Percentiles rank a stretch among this genome's conserved stretches.
Conservation (phyloP, 2,329 filamentous ascomycete genomes). For the Pseudocercospora macadamiae region DNA sequence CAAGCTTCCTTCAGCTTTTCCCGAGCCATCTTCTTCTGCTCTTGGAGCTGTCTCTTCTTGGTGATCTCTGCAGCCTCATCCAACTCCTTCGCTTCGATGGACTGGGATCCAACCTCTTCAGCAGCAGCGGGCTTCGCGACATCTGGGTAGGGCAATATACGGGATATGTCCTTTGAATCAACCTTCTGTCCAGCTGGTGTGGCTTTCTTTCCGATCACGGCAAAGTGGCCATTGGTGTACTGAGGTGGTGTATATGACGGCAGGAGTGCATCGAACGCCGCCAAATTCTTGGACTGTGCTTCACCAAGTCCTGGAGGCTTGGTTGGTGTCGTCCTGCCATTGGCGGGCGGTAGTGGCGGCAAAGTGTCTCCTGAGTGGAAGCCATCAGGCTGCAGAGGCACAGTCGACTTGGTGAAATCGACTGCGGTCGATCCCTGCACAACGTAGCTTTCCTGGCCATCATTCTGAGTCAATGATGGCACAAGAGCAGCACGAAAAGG, state of each 20-base stretch:
- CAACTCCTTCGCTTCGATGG: not conserved
- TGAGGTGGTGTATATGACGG: not conserved
- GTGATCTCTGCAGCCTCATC: not conserved
- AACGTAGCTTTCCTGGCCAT: no score
- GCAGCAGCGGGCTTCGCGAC: no score
- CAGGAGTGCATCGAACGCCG: constrained; percentile 10
- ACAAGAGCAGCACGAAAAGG: no score
- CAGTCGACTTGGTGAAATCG: no score
- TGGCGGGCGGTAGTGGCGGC: no score
- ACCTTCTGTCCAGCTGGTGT: not conserved
- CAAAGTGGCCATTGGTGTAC: not conserved
- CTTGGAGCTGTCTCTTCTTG: constrained; percentile 10
- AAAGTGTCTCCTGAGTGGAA: no score
- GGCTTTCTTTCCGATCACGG: not conserved
- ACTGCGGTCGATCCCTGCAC: no score
- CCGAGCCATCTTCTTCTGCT: constrained; percentile 21
- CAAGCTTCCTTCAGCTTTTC: constrained; percentile 26
- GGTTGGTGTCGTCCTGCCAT: not conserved
- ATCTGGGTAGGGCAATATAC: no score
- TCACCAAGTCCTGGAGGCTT: constrained; percentile 5
- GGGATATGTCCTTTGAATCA: no score
- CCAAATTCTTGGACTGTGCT: not conserved
- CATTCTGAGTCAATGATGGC: no score
- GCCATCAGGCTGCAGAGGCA: no score
- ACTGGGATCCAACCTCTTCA: no score